These are phyloP conservation scores for Trichopus zeylanicus DNA, from an alignment of 116 monocot genomes.

Conservation along the genomic window DNA sequence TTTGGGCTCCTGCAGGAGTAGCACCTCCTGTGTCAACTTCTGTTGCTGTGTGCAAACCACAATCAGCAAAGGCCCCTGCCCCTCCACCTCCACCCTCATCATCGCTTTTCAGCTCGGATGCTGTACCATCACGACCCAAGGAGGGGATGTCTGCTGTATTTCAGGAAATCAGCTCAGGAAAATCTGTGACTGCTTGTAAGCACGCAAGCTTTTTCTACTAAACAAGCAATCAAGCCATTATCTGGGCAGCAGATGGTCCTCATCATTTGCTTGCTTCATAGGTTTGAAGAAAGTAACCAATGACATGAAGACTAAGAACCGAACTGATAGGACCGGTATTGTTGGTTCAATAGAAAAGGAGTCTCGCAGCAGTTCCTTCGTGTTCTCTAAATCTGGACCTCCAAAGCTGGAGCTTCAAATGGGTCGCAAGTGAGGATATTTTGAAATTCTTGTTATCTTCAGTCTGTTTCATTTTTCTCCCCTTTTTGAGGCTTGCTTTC, in stretches of 20 bases:
- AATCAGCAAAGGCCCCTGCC: constrained; percentile 16
- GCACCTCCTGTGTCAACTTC: constrained; percentile 17
- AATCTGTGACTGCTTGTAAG: constrained; percentile 59
- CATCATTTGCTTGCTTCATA: constrained; percentile 10
- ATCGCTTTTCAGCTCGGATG: constrained; percentile 32
- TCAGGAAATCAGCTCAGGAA: constrained; percentile 75
- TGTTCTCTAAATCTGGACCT: constrained; percentile 57
- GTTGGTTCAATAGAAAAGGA: constrained; percentile 54
- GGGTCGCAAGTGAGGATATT: constrained; percentile 78
- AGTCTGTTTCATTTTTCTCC: neutral
- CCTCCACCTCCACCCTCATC: constrained; percentile 42
- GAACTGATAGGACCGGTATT: constrained; percentile 53
- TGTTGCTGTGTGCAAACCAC: constrained; percentile 24
- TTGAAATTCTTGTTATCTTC: neutral
- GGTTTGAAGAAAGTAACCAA: constrained; percentile 78
- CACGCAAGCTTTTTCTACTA: neutral
- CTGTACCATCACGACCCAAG: constrained; percentile 42
- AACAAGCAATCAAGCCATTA: neutral
- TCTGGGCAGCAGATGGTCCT: neutral
- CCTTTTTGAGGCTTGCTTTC: neutral
- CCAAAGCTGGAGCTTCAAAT: constrained; percentile 96
- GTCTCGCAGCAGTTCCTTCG: constrained; percentile 32
- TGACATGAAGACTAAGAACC: constrained; percentile 89
- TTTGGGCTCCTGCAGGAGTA: constrained; percentile 54
- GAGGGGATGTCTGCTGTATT: constrained; percentile 81